A percentile compares a stretch with the other conserved stretches of the same genome.
Evolutionary conservation across 1,284 basidiomycete species (phyloP).

Genomic region (Somion occarium): DNA sequence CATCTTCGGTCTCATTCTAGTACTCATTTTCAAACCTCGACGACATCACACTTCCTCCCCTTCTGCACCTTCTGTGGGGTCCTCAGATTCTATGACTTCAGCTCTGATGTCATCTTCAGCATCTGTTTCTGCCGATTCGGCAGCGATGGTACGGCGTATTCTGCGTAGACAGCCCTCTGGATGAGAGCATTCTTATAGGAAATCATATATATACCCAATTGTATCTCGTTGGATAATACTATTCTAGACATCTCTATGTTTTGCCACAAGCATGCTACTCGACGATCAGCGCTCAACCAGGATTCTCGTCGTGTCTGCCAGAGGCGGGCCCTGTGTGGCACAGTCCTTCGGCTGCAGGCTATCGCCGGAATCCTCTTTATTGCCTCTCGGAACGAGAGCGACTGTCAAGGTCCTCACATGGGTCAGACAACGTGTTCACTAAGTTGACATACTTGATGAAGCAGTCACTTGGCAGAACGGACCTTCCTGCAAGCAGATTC

Average conservation of each 20-base stretch:
- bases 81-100: slow-evolving; percentile 1
- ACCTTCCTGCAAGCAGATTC: too few species aligned
- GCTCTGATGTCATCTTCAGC: background rate
- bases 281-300: too few species aligned
- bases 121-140: background rate
- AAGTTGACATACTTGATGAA: too few species aligned
- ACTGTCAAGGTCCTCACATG: too few species aligned
- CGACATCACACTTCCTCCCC: slow-evolving; percentile 26
- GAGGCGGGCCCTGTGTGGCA: too few species aligned
- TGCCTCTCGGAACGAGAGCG: too few species aligned
- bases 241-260: background rate
- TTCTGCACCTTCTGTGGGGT: slow-evolving; percentile 14
- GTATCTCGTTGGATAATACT: slow-evolving; percentile 3
- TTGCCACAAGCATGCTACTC: too few species aligned
- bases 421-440: too few species aligned
- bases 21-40: slow-evolving; percentile 81
- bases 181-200: slow-evolving; percentile 6
- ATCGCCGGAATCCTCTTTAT: too few species aligned
- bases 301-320: too few species aligned
- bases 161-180: slow-evolving; percentile 11
- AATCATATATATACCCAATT: background rate
- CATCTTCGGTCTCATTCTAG: slow-evolving; percentile 80
- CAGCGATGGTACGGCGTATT: background rate
- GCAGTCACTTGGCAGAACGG: too few species aligned
- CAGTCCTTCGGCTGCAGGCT: too few species aligned